phyloP scores from a whole-genome alignment of 108 stramenopile genomes.

The Hondaea fermentalgiana region DNA sequence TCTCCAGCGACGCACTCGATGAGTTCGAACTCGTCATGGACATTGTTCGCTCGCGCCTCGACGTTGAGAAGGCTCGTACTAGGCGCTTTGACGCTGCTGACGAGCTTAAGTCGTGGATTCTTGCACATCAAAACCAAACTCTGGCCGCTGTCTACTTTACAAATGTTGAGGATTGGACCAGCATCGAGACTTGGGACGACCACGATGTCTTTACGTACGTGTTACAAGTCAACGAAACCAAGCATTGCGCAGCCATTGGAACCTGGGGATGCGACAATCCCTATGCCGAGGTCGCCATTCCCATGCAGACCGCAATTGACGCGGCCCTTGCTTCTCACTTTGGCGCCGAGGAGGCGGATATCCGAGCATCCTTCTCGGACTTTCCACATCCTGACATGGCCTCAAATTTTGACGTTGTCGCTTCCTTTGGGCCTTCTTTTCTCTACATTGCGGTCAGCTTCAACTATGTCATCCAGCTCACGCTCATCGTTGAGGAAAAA shows the following conservation, averaged over 20 bases:
- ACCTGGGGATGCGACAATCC: background rate
- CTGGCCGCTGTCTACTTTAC: background rate
- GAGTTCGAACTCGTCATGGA: background rate
- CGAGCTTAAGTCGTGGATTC: background rate
- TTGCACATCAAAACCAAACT: background rate
- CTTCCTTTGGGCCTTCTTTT: background rate
- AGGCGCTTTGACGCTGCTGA: background rate
- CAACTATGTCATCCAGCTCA: constrained; percentile 15
- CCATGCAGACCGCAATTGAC: background rate
- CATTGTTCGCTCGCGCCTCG: background rate
- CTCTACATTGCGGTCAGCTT: background rate
- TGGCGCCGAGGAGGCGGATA: background rate
- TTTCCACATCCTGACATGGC: constrained; percentile 15
- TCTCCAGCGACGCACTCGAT: background rate
- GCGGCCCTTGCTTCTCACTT: background rate
- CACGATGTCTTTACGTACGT: background rate
- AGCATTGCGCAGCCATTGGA: background rate
- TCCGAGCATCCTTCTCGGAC: background rate
- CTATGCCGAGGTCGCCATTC: background rate
- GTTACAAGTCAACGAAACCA: background rate
- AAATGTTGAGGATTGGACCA: background rate
- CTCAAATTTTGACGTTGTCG: background rate
- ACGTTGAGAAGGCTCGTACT: too few relatives aligned
- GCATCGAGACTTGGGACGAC: background rate
- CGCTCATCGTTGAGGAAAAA: background rate